Evolutionary conservation across 2,329 filamentous ascomycete genomes (phyloP), one percentile per base, ranked within the genome.

Genomic region (Trichoderma polysporum): DNA sequence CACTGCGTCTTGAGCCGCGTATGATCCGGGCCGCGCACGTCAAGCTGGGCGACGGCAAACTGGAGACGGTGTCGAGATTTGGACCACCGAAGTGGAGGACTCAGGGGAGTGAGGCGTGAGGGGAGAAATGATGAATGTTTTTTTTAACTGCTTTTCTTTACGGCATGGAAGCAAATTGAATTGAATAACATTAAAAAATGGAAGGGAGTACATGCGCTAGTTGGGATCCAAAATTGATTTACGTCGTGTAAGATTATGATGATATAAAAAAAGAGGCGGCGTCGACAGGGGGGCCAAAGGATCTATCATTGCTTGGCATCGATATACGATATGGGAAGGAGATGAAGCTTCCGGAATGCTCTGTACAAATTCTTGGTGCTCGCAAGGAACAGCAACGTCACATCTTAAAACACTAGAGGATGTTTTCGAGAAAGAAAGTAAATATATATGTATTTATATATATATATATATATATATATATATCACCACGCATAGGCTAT

Each of bases 21-120:
- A 91, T 98, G 88, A 91, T 99, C 70, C 88, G 93, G 68, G 90
- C 94, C 74, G 90, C 89, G 29, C 89, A 94, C 68, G 93, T 98
- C 67, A 96, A 94, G 84, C 84, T 98, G 71, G 94, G 94, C 50
- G 83, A 87, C 68, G 84, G 84, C 68, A 84, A 83, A 73, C 78
- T 90, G 35, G 79, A 79, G 64, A 87, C 82, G 10, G 73, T 85
- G 63, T 80, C 81, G 47, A 78, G 79, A 52, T 85, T 86, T 65
- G 84, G 84, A 1, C 75, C 78, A 25, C 77, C 86, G 6, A 77
- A 81, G 70, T 88, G 86, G 86, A 77, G 76, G 74, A 79, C 77
- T 27, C 69, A 74, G 49, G 71, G 73, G 19, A 76, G 72, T 41
- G 74, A 77, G 71, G 74, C 73, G 37, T 79, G 71, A 73, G 33